These are phyloP conservation scores for Ascocoryne sarcoides DNA, from an alignment of 2,329 filamentous ascomycete species.

Conservation along the genomic window DNA sequence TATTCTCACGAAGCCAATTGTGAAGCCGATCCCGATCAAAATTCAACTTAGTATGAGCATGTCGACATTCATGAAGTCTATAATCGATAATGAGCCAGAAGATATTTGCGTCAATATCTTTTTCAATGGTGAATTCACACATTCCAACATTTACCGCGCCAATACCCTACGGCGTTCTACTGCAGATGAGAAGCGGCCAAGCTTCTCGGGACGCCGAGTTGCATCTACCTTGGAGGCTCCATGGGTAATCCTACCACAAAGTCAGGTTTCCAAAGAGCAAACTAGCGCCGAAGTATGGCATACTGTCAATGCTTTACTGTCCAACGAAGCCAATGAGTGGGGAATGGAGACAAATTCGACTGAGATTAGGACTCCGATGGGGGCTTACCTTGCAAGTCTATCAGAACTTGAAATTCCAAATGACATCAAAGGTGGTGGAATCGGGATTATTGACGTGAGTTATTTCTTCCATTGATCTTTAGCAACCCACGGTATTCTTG, in stretches of 20 bases:
- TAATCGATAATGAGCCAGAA: conserved; percentile 1
- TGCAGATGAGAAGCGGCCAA: conserved; percentile 5
- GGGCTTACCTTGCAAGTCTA: conserved; percentile 11
- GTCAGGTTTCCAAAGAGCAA: not conserved
- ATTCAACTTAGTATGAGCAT: conserved; percentile 7
- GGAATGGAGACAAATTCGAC: conserved; percentile 6
- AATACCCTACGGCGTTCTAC: conserved; percentile 2
- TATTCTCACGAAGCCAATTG: not conserved
- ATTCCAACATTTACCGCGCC: conserved; percentile 5
- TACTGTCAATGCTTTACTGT: conserved; percentile 7
- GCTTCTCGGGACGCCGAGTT: conserved; percentile 9
- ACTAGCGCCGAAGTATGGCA: conserved; percentile 2
- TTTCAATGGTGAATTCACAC: conserved; percentile 12
- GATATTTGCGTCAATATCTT: conserved; percentile 10
- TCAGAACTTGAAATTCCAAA: conserved; percentile 6
- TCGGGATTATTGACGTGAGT: conserved; percentile 12
- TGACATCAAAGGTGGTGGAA: not conserved
- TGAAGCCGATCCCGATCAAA: conserved; percentile 6
- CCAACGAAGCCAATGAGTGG: conserved; percentile 11
- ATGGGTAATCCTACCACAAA: conserved; percentile 5
- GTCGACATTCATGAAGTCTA: conserved; percentile 5
- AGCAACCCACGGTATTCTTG: too few species aligned
- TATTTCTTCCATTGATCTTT: not conserved
- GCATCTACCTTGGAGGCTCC: conserved; percentile 6
- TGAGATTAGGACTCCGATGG: conserved; percentile 10